Percentiles rank a stretch among this genome's conserved stretches.
Evolutionary conservation across 83 land plant species (phyloP).

Genomic region (Larix sibirica): DNA sequence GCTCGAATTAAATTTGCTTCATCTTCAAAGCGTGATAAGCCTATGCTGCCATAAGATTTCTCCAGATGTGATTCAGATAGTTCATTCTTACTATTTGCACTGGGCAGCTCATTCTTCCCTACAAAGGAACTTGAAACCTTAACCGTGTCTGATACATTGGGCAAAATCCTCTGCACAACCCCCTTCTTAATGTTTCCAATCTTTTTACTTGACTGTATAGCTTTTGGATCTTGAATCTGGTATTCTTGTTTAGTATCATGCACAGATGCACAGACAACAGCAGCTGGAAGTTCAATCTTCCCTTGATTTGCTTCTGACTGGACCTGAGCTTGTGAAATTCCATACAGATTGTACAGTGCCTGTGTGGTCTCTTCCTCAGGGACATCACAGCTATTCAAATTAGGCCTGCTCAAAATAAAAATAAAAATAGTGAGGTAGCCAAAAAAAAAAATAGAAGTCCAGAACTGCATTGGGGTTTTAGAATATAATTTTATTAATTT

Average conservation of each 20-base stretch:
- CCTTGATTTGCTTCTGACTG: neutral
- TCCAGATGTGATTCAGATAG: neutral
- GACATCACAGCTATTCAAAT: conserved; percentile 75
- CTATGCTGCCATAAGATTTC: neutral
- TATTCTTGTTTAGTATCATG: neutral
- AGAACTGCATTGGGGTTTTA: neutral
- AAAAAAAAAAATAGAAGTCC: neutral
- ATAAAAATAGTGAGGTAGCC: neutral
- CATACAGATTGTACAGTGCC: conserved; percentile 35
- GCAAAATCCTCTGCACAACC: neutral
- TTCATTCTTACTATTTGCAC: neutral
- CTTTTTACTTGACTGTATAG: conserved; percentile 7
- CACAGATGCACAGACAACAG: neutral
- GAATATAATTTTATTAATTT: neutral
- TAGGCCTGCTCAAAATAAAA: conserved; percentile 57
- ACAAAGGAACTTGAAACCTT: neutral
- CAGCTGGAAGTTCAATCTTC: conserved; percentile 1
- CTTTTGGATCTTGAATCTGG: neutral
- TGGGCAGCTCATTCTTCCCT: neutral
- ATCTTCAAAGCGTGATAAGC: neutral
- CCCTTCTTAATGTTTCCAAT: neutral
- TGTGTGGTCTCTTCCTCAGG: conserved; percentile 73
- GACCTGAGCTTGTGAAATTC: neutral
- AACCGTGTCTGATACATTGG: neutral
- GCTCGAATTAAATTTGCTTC: conserved; percentile 1